phyloP scores from a whole-genome alignment of 371 early-diverging fungal species.

The Nematocida homosporus region DNA sequence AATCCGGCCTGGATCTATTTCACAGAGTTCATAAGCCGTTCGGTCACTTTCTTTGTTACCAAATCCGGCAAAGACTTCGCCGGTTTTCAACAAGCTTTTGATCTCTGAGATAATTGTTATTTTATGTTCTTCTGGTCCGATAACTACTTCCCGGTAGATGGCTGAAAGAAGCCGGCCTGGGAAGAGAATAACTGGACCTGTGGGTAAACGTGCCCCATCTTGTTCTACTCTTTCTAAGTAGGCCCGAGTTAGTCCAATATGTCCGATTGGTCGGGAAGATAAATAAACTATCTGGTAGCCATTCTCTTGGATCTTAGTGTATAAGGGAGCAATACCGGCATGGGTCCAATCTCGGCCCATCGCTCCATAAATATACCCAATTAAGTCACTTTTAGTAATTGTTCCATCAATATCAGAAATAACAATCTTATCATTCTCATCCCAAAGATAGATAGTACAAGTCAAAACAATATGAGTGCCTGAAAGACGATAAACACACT shows the following conservation, averaged over 20 bases:
- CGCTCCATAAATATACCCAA: slow-evolving; percentile 91
- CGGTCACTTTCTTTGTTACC: slow-evolving; percentile 91
- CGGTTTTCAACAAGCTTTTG: slow-evolving; percentile 72
- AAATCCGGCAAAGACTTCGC: slow-evolving; percentile 93
- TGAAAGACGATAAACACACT: slow-evolving; percentile 77
- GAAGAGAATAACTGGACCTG: slow-evolving; percentile 90
- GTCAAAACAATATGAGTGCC: slow-evolving; percentile 71
- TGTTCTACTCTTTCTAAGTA: slow-evolving; percentile 84
- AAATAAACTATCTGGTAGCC: slow-evolving; percentile 92
- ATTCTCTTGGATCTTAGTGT: slow-evolving; percentile 83
- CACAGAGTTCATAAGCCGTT: slow-evolving; percentile 83
- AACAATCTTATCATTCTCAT: slow-evolving; percentile 77
- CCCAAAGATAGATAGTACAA: slow-evolving; percentile 81
- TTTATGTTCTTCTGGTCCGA: slow-evolving; percentile 91
- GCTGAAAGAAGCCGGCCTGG: slow-evolving; percentile 87
- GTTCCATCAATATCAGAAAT: slow-evolving; percentile 98
- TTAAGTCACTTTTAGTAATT: slow-evolving; percentile 87
- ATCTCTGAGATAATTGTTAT: slow-evolving; percentile 89
- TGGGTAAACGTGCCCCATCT: slow-evolving; percentile 78
- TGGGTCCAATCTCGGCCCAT: slow-evolving; percentile 98
- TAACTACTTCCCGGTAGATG: slow-evolving; percentile 77
- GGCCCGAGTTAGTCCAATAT: slow-evolving; percentile 78
- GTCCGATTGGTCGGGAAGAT: slow-evolving; percentile 90
- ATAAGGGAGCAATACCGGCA: slow-evolving; percentile 84
- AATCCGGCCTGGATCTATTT: slow-evolving; percentile 82